Percentiles rank a stretch among this genome's conserved stretches.
Conservation (phyloP, 495 filamentous ascomycete species). For the Entonaema liquescens region DNA sequence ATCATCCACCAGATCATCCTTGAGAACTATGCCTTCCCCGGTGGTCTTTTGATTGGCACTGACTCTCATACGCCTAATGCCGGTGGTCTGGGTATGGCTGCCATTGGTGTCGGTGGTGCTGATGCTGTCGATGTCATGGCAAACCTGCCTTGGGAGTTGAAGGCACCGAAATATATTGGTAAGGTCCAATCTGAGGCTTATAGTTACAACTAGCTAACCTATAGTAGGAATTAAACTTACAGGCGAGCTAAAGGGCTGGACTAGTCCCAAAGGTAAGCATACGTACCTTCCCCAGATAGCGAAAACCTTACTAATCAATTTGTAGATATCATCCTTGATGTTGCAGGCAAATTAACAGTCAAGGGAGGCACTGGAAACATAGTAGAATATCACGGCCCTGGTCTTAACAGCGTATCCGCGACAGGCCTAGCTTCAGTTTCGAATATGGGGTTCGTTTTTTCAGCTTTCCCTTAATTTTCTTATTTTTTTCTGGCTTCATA, state of each 20-base stretch:
- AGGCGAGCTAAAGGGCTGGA: conserved; percentile 91
- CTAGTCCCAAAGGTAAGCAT: conserved; percentile 79
- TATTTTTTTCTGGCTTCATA: not conserved
- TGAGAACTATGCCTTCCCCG: conserved; percentile 99
- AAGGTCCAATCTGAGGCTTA: not conserved
- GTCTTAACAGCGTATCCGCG: conserved; percentile 70
- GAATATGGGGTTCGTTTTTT: conserved; percentile 69
- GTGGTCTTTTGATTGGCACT: conserved; percentile 97
- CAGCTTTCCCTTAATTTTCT: not conserved
- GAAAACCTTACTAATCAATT: not conserved
- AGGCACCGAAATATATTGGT: conserved; percentile 97
- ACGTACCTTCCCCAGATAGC: not conserved
- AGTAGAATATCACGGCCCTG: conserved; percentile 93
- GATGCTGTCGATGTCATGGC: conserved; percentile 99
- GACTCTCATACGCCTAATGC: conserved; percentile 99
- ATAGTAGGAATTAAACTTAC: conserved; percentile 74
- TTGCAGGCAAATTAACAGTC: conserved; percentile 95
- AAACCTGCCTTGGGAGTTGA: conserved; percentile 96
- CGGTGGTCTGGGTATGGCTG: conserved; percentile 94
- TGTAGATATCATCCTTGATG: conserved; percentile 94
- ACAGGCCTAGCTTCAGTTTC: conserved; percentile 74
- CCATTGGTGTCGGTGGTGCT: conserved; percentile 98
- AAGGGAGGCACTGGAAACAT: conserved; percentile 98
- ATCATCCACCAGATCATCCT: conserved; percentile 99
- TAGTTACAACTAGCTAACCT: not conserved